phyloP scores from a whole-genome alignment of 2,329 filamentous ascomycete genomes.

The Stagonosporopsis chrysanthemi region DNA sequence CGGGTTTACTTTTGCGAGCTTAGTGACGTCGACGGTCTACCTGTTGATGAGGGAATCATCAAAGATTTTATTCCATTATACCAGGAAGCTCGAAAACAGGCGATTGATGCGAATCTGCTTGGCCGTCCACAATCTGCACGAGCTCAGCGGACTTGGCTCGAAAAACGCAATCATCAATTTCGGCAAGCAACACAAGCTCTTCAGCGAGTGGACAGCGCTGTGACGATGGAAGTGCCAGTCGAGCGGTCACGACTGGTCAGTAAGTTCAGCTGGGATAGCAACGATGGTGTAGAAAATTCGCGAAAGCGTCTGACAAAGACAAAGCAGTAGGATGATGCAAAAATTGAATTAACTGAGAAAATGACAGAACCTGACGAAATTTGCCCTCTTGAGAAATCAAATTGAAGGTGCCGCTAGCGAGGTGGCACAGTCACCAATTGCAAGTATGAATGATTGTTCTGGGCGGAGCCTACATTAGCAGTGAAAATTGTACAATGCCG shows the following conservation, averaged over 20 bases:
- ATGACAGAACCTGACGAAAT: background rate
- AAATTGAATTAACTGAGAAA: background rate
- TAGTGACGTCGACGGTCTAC: conserved; percentile 8
- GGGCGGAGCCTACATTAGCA: background rate
- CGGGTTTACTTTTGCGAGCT: conserved; percentile 5
- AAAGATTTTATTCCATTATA: background rate
- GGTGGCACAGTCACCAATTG: background rate
- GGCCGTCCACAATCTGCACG: background rate
- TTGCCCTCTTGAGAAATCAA: background rate
- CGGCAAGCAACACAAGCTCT: background rate
- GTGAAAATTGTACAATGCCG: background rate
- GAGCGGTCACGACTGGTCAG: background rate
- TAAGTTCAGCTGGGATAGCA: conserved; percentile 9
- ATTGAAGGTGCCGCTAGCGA: background rate
- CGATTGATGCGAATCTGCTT: background rate
- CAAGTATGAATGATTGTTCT: background rate
- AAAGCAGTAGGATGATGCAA: background rate
- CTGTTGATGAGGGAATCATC: background rate
- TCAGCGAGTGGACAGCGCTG: background rate
- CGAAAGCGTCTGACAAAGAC: background rate
- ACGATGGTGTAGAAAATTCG: background rate
- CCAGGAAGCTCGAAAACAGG: background rate
- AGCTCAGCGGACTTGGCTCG: background rate
- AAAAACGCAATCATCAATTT: background rate
- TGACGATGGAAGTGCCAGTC: background rate